Percentiles rank a stretch among this genome's conserved stretches.
These are phyloP conservation scores for Blastobotrys aristatus DNA, from an alignment of 1,139 yeast species.

Conservation along the genomic window DNA sequence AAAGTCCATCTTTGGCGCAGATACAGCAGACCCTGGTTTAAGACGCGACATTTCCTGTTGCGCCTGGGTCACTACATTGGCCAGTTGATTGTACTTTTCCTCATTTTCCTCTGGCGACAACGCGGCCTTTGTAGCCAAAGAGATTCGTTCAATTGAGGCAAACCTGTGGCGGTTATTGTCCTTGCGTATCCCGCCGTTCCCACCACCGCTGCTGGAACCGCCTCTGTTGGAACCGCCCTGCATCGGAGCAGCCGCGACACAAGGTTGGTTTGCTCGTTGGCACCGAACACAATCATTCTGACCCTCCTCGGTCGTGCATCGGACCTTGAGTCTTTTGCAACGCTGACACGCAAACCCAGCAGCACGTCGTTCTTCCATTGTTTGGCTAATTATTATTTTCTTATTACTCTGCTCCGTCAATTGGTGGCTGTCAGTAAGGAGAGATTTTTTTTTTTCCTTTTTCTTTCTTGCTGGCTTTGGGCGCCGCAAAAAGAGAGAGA, in stretches of 20 bases:
- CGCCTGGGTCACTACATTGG: slow-evolving; percentile 5
- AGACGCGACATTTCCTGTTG: slow-evolving; percentile 25
- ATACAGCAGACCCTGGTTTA: slow-evolving; percentile 9
- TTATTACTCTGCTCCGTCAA: background rate
- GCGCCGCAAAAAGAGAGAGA: too few species aligned
- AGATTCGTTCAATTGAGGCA: slow-evolving; percentile 5
- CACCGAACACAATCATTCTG: slow-evolving; percentile 5
- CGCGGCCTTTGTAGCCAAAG: background rate
- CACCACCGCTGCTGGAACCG: background rate
- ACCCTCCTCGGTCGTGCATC: slow-evolving; percentile 8
- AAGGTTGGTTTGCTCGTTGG: slow-evolving; percentile 4
- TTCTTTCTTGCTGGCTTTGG: too few species aligned
- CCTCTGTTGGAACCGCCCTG: background rate
- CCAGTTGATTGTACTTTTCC: slow-evolving; percentile 1
- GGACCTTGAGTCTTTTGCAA: slow-evolving; percentile 12
- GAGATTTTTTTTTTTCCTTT: too few species aligned
- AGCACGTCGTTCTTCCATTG: slow-evolving; percentile 7
- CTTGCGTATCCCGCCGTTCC: background rate
- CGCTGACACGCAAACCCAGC: slow-evolving; percentile 12
- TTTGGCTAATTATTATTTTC: background rate
- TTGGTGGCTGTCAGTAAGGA: too few species aligned
- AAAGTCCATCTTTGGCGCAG: background rate
- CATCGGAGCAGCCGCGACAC: slow-evolving; percentile 9
- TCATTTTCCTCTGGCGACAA: slow-evolving; percentile 4
- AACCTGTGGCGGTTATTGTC: background rate